These are phyloP conservation scores for Suillus lakei DNA, from an alignment of 768 basidiomycete species.

Conservation along the genomic window DNA sequence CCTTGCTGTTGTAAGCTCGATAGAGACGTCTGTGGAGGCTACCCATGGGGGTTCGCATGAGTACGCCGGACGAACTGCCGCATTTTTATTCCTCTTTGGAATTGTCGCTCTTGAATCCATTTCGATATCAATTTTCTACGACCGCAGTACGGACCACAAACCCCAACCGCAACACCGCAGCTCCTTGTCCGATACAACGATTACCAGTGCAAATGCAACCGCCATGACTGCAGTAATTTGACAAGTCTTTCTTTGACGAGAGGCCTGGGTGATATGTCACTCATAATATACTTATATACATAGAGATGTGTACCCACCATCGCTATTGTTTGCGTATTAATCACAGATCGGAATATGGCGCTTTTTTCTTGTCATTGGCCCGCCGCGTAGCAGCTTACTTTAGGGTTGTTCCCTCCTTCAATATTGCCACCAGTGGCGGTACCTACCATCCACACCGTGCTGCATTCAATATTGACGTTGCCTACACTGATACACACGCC, in stretches of 20 bases:
- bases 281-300: too few relatives aligned
- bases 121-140: conserved; percentile 40
- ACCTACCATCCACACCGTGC: neutral
- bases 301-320: too few relatives aligned
- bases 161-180: conserved; percentile 3
- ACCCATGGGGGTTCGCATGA: conserved; percentile 32
- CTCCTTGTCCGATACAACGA: too few relatives aligned
- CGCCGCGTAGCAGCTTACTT: neutral
- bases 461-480: neutral
- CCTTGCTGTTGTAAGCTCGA: conserved; percentile 51
- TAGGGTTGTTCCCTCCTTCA: too few relatives aligned
- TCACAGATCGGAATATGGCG: neutral
- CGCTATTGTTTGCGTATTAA: neutral
- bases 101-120: conserved; percentile 38
- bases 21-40: conserved; percentile 48
- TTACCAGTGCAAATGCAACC: too few relatives aligned
- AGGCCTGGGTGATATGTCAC: too few relatives aligned
- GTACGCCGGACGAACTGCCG: conserved; percentile 47
- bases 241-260: too few relatives aligned
- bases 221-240: too few relatives aligned
- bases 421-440: neutral
- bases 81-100: conserved; percentile 49
- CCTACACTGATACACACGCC: neutral
- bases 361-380: neutral
- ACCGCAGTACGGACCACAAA: conserved; percentile 17